A percentile compares a stretch with the other conserved stretches of the same genome.
These are phyloP conservation scores for Ophiostoma fasciatum DNA, from an alignment of 2,329 filamentous ascomycete species.

Conservation along the genomic window DNA sequence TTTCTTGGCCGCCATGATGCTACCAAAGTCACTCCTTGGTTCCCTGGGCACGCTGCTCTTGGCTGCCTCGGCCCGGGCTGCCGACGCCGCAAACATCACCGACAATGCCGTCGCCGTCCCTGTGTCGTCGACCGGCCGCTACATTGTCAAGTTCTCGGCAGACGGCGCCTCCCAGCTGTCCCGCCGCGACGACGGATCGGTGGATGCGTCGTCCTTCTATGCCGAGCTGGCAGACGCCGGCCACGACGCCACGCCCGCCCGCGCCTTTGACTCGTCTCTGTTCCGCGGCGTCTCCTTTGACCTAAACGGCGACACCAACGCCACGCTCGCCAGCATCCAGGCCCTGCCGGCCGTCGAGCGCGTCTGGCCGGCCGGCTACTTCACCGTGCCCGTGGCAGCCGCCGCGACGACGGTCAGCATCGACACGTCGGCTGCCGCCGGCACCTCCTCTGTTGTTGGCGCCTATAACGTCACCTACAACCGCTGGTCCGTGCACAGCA, in stretches of 20 bases:
- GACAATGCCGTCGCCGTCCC: neutral
- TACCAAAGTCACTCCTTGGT: too few relatives aligned
- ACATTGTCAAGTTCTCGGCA: constrained; percentile 9
- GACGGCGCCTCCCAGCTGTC: constrained; percentile 1
- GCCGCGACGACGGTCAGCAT: too few relatives aligned
- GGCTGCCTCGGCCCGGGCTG: too few relatives aligned
- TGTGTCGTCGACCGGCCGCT: constrained; percentile 1
- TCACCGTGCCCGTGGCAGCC: neutral
- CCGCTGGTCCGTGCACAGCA: constrained; percentile 10
- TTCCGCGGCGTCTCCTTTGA: constrained; percentile 11
- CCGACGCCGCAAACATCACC: neutral
- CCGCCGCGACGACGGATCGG: constrained; percentile 1
- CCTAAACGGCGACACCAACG: constrained; percentile 2
- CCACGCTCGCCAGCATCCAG: constrained; percentile 5
- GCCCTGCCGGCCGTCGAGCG: constrained; percentile 9
- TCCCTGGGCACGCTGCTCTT: too few relatives aligned
- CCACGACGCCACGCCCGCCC: constrained; percentile 2
- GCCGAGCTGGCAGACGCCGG: constrained; percentile 1
- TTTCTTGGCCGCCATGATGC: too few relatives aligned
- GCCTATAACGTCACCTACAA: neutral
- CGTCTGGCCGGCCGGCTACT: constrained; percentile 7
- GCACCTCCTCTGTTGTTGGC: too few relatives aligned
- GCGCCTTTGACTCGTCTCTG: constrained; percentile 7
- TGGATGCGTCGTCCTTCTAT: constrained; percentile 5
- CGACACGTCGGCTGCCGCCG: too few relatives aligned